Evolutionary conservation across 2,329 filamentous ascomycete species (phyloP).

Genomic region (Hymenoscyphus infarciens): DNA sequence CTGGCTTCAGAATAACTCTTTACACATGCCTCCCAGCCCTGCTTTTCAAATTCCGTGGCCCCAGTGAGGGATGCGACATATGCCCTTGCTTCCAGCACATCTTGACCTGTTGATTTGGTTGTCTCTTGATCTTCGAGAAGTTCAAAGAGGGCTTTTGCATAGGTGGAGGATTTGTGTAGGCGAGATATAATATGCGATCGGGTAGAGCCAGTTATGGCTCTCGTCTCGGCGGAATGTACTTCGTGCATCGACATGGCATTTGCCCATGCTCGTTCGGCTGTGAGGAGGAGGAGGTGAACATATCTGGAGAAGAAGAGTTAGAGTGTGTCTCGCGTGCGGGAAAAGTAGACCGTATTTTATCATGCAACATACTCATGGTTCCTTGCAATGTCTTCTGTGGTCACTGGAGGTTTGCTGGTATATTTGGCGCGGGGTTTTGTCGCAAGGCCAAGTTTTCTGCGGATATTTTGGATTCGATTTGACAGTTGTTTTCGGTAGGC

Average conservation of each 20-base stretch:
- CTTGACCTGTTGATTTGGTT: constrained; percentile 64
- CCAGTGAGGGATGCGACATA: constrained; percentile 77
- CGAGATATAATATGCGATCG: constrained; percentile 87
- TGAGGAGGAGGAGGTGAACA: constrained; percentile 75
- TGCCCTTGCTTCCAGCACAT: constrained; percentile 80
- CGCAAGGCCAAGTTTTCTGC: constrained; percentile 79
- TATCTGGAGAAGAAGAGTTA: constrained; percentile 49
- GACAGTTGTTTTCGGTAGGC: constrained; percentile 78
- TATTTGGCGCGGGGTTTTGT: constrained; percentile 88
- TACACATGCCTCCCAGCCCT: constrained; percentile 77
- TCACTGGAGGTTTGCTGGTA: constrained; percentile 64
- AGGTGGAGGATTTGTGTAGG: constrained; percentile 72
- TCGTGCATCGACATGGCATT: constrained; percentile 95
- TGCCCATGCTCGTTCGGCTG: constrained; percentile 88
- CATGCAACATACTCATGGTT: constrained; percentile 67
- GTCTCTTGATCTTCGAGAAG: constrained; percentile 59
- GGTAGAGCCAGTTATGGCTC: constrained; percentile 73
- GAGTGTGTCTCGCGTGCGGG: constrained; percentile 2
- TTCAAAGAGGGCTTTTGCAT: constrained; percentile 64
- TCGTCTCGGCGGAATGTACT: constrained; percentile 72
- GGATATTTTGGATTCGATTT: constrained; percentile 75
- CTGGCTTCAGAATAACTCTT: constrained; percentile 71
- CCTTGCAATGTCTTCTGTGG: constrained; percentile 68
- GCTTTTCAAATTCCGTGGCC: constrained; percentile 79
- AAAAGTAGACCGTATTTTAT: constrained; percentile 13